Base-by-base conservation (phyloP, 2,329 filamentous ascomycete species). In the Dothiorella sarmentorum region DNA sequence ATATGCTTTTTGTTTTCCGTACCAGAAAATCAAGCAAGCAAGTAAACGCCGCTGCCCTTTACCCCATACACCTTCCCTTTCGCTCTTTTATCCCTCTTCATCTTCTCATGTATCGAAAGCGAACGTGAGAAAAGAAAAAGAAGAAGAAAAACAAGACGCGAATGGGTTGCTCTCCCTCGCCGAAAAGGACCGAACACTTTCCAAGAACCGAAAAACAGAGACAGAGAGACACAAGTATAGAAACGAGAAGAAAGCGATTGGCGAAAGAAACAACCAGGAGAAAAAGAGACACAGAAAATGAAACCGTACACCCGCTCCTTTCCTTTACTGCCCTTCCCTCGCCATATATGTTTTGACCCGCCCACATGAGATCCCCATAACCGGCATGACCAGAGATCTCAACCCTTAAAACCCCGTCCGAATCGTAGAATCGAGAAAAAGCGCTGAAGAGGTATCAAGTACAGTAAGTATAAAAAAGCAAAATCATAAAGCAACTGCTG, bases 401-500 rank as follows among this genome's bases (percentile, higher is more conserved):
- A 37, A n/a, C 35, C 35, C 22, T 40, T 35, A 29, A 40, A 51
- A 35, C n/a, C 29, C 49, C 49, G 35, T 53, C 24, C 49, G 33
- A 29, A 22, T 13, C 40, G 35, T 53, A 53, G 49, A 53, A 53
- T 22, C 49, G 17, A 22, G n/a, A 53, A 38, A 56, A 56, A 52
- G 18, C 52, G 52, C 52, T 56, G 27, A 27, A 40, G 52, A 56
- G 52, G 52, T 56, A 56, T 56, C 52, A 29, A 56, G 52, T 56
- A 56, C 52, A 56, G 52, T 35, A 56, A 44, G 38, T 35, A 56
- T 13, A 20, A 35, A 56, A 56, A 22, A 37, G n/a, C n/a, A n/a
- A 43, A 56, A 43, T 43, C 37, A n/a, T 56, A 56, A n/a, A 56
- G 35, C 49, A 53, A 38, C 24, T 31, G 49, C 22, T 53, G 49